Evolutionary conservation across 805 yeast species (phyloP).

Genomic region (Saccharomycopsis sp.): DNA sequence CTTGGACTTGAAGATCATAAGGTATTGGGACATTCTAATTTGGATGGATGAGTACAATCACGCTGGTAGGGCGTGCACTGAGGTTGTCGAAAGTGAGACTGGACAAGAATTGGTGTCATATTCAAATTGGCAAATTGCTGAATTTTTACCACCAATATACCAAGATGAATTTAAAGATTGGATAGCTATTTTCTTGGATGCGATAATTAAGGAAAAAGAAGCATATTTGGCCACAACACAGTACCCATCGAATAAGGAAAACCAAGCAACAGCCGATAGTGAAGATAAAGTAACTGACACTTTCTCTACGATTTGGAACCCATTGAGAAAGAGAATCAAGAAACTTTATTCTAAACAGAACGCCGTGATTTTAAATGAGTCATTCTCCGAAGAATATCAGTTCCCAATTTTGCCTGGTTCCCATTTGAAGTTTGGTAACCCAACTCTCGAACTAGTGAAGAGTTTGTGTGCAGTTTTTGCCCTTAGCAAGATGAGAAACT

Average conservation of each 20-base stretch:
- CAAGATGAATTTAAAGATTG: constrained; percentile 85
- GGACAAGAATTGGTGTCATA: constrained; percentile 30
- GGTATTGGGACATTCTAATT: constrained; percentile 86
- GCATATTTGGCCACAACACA: constrained; percentile 21
- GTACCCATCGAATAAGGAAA: constrained; percentile 28
- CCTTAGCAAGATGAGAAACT: constrained; percentile 52
- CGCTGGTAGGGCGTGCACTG: constrained; percentile 57
- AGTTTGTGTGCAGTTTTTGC: constrained; percentile 63
- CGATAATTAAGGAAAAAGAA: constrained; percentile 50
- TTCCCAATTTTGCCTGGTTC: constrained; percentile 80
- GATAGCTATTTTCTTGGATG: constrained; percentile 69
- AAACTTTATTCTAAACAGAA: constrained; percentile 62
- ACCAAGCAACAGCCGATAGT: constrained; percentile 26
- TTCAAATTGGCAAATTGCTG: constrained; percentile 75
- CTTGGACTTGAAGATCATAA: constrained; percentile 63
- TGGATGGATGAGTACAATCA: constrained; percentile 94
- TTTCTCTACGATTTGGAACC: constrained; percentile 47
- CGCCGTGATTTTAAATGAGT: constrained; percentile 63
- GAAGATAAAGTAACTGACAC: constrained; percentile 37
- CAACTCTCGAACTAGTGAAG: constrained; percentile 76
- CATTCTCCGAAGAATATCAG: constrained; percentile 54
- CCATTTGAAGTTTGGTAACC: constrained; percentile 50
- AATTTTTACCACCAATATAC: constrained; percentile 65
- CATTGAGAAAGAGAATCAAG: constrained; percentile 58
- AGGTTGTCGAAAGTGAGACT: constrained; percentile 31